A percentile compares a stretch with the other conserved stretches of the same genome.
Evolutionary conservation across 2,329 filamentous ascomycete genomes (phyloP).

Genomic region (Stachybotrys chlorohalonatus): DNA sequence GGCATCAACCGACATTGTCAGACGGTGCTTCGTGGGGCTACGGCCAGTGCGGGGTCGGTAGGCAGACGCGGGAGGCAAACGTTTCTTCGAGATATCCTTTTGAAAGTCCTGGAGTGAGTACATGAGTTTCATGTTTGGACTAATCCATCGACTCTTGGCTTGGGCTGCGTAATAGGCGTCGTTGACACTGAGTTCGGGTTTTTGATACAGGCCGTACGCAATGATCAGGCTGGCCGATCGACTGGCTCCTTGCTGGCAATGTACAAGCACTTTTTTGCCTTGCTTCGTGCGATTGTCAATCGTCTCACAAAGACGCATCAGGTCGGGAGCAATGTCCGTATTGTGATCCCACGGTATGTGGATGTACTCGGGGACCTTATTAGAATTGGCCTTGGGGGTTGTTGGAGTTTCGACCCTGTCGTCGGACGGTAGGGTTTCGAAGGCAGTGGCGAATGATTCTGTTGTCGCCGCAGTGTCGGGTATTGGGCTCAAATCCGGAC

Average conservation of each 20-base stretch:
- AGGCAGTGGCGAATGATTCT: conserved; percentile 51
- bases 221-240: conserved; percentile 81
- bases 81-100: conserved; percentile 49
- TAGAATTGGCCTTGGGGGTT: conserved; percentile 39
- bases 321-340: conserved; percentile 71
- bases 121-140: conserved; percentile 86
- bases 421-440: conserved; percentile 41
- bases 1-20: conserved; percentile 50
- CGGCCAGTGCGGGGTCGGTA: conserved; percentile 40
- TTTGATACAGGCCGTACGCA: conserved; percentile 73
- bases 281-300: conserved; percentile 65
- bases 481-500: conserved; percentile 29
- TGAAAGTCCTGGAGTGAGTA: conserved; percentile 81
- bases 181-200: conserved; percentile 67
- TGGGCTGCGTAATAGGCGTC: conserved; percentile 78
- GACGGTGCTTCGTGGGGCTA: conserved; percentile 50
- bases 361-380: conserved; percentile 66
- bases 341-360: conserved; percentile 87
- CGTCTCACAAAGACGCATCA: conserved; percentile 64
- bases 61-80: conserved; percentile 32
- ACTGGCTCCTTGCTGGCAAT: conserved; percentile 81
- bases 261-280: conserved; percentile 71
- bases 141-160: conserved; percentile 76
- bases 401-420: conserved; percentile 39
- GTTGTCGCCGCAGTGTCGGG: conserved; percentile 48